Conservation (phyloP, 1,284 basidiomycete species). For the Ganoderma sp. region DNA sequence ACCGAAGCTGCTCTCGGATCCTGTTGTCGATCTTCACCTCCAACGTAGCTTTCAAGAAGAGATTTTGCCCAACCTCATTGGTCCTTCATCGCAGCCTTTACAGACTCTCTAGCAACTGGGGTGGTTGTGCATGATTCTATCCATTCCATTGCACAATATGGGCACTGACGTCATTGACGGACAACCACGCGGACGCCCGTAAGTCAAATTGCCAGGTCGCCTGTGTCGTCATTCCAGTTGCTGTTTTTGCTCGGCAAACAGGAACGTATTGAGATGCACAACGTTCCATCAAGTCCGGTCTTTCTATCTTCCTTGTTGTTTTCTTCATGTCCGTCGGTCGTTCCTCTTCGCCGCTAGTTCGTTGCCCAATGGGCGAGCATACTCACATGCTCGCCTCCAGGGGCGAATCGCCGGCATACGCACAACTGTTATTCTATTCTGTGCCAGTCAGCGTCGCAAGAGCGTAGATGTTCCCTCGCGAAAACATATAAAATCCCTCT, state of each 20-base stretch:
- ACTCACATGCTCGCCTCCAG: background rate
- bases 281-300: background rate
- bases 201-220: background rate
- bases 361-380: background rate
- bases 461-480: background rate
- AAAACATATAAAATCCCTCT: conserved; percentile 11
- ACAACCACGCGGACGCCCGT: background rate
- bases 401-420: background rate
- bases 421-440: background rate
- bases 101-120: background rate
- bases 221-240: conserved; percentile 2
- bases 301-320: background rate
- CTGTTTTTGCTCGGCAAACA: background rate
- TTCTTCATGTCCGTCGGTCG: background rate
- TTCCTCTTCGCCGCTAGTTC: background rate
- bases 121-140: background rate
- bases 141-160: background rate
- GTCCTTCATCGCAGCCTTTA: background rate
- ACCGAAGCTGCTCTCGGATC: background rate
- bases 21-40: background rate
- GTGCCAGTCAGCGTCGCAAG: background rate
- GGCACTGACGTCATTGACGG: background rate
- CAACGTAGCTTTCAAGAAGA: background rate
- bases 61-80: background rate
- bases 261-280: background rate